Percentiles rank a stretch among this genome's conserved stretches.
phyloP scores from a whole-genome alignment of 106 monocot species.

The Chionographis japonica region DNA sequence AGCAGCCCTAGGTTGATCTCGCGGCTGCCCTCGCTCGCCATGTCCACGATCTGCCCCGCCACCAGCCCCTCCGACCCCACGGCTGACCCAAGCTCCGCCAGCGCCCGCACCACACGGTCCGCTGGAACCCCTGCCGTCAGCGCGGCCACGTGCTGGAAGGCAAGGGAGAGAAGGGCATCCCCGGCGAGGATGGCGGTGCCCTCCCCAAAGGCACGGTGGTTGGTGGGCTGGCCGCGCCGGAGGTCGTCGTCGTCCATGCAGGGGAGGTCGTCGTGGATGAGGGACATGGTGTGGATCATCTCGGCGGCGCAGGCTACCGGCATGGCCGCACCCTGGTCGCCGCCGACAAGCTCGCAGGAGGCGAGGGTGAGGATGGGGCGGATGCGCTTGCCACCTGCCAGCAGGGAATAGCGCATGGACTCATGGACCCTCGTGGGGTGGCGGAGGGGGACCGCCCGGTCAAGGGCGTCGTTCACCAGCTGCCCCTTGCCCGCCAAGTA shows the following conservation, averaged over 20 bases:
- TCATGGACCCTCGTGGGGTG: not conserved
- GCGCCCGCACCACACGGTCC: not conserved
- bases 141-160: slow-evolving; percentile 5
- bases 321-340: not conserved
- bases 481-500: not conserved
- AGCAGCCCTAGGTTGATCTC: too few species aligned
- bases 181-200: slow-evolving; percentile 3
- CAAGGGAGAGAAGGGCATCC: not conserved
- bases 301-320: slow-evolving; percentile 7
- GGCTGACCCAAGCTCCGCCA: slow-evolving; percentile 5
- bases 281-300: not conserved
- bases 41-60: slow-evolving; percentile 1
- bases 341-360: slow-evolving; percentile 11
- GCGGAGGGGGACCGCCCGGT: slow-evolving; percentile 1
- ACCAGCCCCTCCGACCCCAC: not conserved
- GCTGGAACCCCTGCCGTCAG: not conserved
- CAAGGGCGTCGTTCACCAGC: not conserved
- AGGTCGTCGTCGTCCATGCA: too few species aligned
- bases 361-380: slow-evolving; percentile 1
- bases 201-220: slow-evolving; percentile 10
- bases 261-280: too few species aligned
- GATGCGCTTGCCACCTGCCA: slow-evolving; percentile 4
- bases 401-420: slow-evolving; percentile 10
- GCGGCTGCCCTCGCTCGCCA: too few species aligned
- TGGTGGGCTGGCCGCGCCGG: slow-evolving; percentile 9